Evolutionary conservation across 2,329 filamentous ascomycete species (phyloP).

Genomic region (Ascocoryne sarcoides): DNA sequence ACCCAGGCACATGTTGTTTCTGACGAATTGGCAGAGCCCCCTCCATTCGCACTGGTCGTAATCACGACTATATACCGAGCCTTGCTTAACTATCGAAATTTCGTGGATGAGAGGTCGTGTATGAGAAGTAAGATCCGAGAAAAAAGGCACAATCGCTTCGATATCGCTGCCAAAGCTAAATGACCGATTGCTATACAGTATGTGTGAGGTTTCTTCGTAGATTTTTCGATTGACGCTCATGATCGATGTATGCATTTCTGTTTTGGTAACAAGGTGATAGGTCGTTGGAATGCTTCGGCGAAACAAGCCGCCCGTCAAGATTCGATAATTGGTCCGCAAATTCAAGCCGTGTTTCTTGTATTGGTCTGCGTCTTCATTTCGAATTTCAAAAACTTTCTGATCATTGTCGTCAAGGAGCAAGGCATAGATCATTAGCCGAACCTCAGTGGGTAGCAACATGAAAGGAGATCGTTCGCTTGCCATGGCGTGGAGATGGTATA

Average conservation of each 20-base stretch:
- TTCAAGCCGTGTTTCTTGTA: conserved; percentile 17
- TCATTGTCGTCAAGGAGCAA: conserved; percentile 34
- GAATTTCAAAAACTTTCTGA: conserved; percentile 33
- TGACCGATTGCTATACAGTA: conserved; percentile 46
- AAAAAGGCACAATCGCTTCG: conserved; percentile 51
- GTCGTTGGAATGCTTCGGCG: conserved; percentile 42
- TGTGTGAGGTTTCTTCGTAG: conserved; percentile 45
- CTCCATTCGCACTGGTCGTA: conserved; percentile 49
- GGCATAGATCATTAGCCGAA: conserved; percentile 25
- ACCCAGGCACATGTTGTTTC: conserved; percentile 31
- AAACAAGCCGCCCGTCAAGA: conserved; percentile 33
- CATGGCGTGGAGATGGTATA: conserved; percentile 11
- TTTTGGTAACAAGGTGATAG: conserved; percentile 40
- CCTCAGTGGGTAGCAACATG: conserved; percentile 20
- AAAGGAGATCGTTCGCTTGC: conserved; percentile 11
- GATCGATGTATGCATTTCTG: conserved; percentile 35
- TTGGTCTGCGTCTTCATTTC: conserved; percentile 26
- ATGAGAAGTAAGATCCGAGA: conserved; percentile 44
- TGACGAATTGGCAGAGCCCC: conserved; percentile 41
- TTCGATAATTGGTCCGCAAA: conserved; percentile 33
- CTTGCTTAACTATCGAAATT: conserved; percentile 47
- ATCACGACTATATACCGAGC: conserved; percentile 42
- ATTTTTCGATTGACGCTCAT: conserved; percentile 39
- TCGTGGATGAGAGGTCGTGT: conserved; percentile 39
- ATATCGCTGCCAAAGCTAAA: conserved; percentile 53